Percentiles rank a stretch among this genome's conserved stretches.
phyloP scores from a whole-genome alignment of 495 filamentous ascomycete species.

The Penicillium manginii region DNA sequence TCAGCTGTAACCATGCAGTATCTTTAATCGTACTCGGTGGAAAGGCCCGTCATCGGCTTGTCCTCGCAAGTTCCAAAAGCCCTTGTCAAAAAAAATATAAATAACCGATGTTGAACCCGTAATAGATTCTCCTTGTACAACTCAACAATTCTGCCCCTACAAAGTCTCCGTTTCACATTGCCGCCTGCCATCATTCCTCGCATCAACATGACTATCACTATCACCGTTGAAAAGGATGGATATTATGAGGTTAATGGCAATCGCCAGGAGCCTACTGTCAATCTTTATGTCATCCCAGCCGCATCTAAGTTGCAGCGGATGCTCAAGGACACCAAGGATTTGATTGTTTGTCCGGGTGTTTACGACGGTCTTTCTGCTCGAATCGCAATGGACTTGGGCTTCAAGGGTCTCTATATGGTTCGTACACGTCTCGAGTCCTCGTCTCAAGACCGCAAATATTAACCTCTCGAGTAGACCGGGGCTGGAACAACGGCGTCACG shows the following conservation, averaged over 20 bases:
- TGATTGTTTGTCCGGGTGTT: conserved; percentile 65
- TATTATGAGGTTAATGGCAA: conserved; percentile 43
- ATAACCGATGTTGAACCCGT: not conserved
- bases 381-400: conserved; percentile 62
- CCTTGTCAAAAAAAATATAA: not conserved
- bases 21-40: not conserved
- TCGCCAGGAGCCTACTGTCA: conserved; percentile 34
- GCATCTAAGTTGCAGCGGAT: conserved; percentile 53
- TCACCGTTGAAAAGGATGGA: conserved; percentile 44
- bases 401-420: conserved; percentile 71
- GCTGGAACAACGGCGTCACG: conserved; percentile 67
- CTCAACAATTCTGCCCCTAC: not conserved
- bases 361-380: conserved; percentile 73
- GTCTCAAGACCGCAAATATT: not conserved
- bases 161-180: not conserved
- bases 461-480: conserved; percentile 56
- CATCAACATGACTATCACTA: conserved; percentile 35
- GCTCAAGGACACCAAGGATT: conserved; percentile 40
- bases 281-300: conserved; percentile 40
- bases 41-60: not conserved
- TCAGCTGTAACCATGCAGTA: conserved; percentile 4
- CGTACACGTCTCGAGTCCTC: conserved; percentile 1
- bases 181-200: not conserved
- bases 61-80: not conserved
- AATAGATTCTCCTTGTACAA: not conserved